phyloP scores from a whole-genome alignment of 2,329 filamentous ascomycete species.

The Moelleriella libera region DNA sequence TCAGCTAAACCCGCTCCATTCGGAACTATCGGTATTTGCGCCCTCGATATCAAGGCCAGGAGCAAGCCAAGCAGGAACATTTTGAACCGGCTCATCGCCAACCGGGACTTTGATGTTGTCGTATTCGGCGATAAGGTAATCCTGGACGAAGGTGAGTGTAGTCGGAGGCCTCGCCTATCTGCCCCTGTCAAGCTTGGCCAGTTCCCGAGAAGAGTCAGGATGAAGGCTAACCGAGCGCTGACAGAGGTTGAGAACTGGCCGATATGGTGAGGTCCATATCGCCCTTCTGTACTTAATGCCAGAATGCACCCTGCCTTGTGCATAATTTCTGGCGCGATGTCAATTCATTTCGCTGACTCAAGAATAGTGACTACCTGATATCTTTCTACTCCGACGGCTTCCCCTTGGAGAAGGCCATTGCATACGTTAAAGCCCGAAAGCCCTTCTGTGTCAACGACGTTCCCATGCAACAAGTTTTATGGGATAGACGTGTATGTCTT shows the following conservation, averaged over 20 bases:
- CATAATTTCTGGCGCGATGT: conserved; percentile 3
- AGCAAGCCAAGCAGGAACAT: conserved; percentile 97
- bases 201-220: too few species aligned
- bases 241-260: conserved; percentile 87
- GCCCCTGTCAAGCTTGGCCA: too few species aligned
- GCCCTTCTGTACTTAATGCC: neutral
- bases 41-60: conserved; percentile 85
- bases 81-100: conserved; percentile 77
- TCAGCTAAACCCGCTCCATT: conserved; percentile 41
- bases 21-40: conserved; percentile 80
- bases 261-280: conserved; percentile 45
- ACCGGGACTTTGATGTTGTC: conserved; percentile 87
- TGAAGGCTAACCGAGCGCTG: neutral
- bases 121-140: conserved; percentile 99
- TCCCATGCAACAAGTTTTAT: conserved; percentile 91
- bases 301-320: neutral
- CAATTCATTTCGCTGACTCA: conserved; percentile 4
- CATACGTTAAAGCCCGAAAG: conserved; percentile 83
- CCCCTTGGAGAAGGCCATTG: conserved; percentile 90
- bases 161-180: too few species aligned
- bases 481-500: conserved; percentile 86
- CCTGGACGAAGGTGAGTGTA: conserved; percentile 58
- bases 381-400: conserved; percentile 98
- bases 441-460: conserved; percentile 97
- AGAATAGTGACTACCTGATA: conserved; percentile 68